A percentile compares a stretch with the other conserved stretches of the same genome.
These are phyloP conservation scores for Aureobasidium sp. DNA, from an alignment of 2,329 filamentous ascomycete species.

Conservation along the genomic window DNA sequence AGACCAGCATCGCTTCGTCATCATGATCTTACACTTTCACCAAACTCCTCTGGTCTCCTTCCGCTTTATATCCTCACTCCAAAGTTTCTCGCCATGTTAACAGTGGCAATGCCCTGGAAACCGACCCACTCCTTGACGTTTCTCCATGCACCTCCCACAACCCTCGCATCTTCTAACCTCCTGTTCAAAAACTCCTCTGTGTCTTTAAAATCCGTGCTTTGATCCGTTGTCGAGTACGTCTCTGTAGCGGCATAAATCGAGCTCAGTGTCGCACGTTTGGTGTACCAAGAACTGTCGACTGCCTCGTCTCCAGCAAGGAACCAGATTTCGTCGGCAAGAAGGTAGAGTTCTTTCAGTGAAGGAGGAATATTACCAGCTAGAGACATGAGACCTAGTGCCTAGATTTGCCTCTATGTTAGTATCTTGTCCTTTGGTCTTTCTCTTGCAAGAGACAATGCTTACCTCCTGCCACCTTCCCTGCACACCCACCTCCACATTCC, in stretches of 20 bases:
- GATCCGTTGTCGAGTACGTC: constrained; percentile 89
- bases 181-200: constrained; percentile 74
- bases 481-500: constrained; percentile 54
- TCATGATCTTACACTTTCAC: neutral
- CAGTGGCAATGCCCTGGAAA: constrained; percentile 65
- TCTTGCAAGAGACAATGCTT: constrained; percentile 23
- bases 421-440: neutral
- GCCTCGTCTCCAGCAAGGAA: constrained; percentile 73
- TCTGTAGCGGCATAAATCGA: constrained; percentile 66
- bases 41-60: neutral
- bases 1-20: neutral
- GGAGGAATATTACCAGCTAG: constrained; percentile 68
- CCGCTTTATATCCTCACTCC: constrained; percentile 64
- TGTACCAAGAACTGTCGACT: constrained; percentile 86
- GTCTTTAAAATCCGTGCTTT: constrained; percentile 60
- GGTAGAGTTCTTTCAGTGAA: constrained; percentile 69
- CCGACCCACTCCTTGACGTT: constrained; percentile 68
- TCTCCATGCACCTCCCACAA: constrained; percentile 52
- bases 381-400: constrained; percentile 88
- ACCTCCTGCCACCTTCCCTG: constrained; percentile 83
- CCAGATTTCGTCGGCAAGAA: constrained; percentile 86
- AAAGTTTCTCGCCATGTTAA: constrained; percentile 83
- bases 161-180: constrained; percentile 60
- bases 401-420: neutral
- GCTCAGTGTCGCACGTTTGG: constrained; percentile 54